Conservation (phyloP, 2,329 filamentous ascomycete genomes). For the Botrytis sinoallii region DNA sequence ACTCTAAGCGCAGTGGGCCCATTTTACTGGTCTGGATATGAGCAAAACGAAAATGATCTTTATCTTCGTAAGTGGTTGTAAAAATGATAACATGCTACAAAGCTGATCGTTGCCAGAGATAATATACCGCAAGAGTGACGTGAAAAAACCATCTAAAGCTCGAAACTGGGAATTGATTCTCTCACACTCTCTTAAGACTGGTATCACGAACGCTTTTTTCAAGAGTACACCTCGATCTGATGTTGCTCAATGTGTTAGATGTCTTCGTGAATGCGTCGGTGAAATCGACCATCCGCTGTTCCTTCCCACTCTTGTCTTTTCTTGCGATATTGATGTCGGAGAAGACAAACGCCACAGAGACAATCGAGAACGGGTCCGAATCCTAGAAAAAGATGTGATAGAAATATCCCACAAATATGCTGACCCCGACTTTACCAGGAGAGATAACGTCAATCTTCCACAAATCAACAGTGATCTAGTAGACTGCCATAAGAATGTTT, state of each 20-base stretch:
- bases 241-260: neutral
- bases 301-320: neutral
- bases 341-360: neutral
- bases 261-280: neutral
- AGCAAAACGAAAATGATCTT: neutral
- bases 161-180: neutral
- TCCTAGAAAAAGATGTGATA: neutral
- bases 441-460: neutral
- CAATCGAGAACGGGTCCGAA: neutral
- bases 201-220: neutral
- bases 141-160: neutral
- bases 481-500: neutral
- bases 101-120: neutral
- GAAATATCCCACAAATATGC: neutral
- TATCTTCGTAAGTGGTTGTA: neutral
- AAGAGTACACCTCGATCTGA: neutral
- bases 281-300: neutral
- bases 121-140: neutral
- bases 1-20: neutral
- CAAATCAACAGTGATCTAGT: neutral
- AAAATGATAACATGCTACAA: no score
- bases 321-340: neutral
- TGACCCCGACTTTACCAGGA: accelerated
- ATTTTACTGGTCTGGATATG: neutral
- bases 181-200: neutral